These are phyloP conservation scores for Aegilops speltoides DNA, from an alignment of 176 grass and related monocot genomes.

Conservation along the genomic window DNA sequence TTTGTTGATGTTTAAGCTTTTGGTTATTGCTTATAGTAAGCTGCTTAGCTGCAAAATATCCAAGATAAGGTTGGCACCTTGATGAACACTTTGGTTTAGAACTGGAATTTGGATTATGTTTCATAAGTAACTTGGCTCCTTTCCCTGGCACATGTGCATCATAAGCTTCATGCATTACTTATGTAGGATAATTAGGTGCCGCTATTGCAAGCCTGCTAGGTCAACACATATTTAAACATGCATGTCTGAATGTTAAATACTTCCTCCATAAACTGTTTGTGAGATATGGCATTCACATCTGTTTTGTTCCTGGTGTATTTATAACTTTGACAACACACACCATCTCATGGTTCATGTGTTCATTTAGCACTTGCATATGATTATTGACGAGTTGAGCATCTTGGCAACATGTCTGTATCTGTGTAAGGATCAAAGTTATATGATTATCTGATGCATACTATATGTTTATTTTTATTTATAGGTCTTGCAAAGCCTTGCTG, in stretches of 20 bases:
- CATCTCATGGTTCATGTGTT: constrained; percentile 1
- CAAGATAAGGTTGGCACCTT: neutral
- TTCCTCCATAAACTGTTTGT: constrained; percentile 13
- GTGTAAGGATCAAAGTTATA: constrained; percentile 14
- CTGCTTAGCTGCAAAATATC: constrained; percentile 6
- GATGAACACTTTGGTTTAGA: neutral
- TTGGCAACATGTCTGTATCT: neutral
- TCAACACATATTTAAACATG: constrained; percentile 25
- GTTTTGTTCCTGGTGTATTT: neutral
- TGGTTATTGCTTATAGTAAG: neutral
- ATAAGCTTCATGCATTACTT: constrained; percentile 16
- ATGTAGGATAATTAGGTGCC: constrained; percentile 17
- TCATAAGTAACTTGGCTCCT: neutral
- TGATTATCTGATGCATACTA: neutral
- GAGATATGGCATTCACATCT: neutral
- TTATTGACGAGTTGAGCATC: constrained; percentile 23
- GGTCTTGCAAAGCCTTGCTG: constrained; percentile 81
- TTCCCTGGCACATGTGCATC: neutral
- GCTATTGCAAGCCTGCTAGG: neutral
- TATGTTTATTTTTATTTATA: constrained; percentile 37
- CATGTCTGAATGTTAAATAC: neutral
- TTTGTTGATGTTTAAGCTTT: constrained; percentile 1
- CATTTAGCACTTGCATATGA: neutral
- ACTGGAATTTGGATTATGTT: constrained; percentile 20
- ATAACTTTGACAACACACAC: neutral